Percentiles rank a stretch among this genome's conserved stretches.
Evolutionary conservation across 768 basidiomycete genomes (phyloP).

Genomic region (Amanita rubescens): DNA sequence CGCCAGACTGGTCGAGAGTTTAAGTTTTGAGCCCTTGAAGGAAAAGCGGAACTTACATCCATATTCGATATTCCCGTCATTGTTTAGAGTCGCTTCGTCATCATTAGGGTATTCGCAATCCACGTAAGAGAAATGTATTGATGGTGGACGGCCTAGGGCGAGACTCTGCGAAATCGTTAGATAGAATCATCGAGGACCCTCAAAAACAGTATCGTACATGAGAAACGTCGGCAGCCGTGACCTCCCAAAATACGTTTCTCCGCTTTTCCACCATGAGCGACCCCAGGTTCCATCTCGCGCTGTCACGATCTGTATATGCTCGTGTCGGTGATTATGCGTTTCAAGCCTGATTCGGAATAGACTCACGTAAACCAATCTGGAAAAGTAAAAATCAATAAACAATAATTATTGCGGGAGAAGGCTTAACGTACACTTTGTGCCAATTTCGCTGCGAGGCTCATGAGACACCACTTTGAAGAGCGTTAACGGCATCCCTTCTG

Average conservation of each 20-base stretch:
- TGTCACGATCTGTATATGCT: conserved; percentile 48
- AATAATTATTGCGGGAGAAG: not conserved
- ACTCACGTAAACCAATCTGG: conserved; percentile 56
- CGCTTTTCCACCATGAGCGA: conserved; percentile 51
- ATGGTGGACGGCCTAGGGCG: conserved; percentile 65
- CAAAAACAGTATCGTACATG: conserved; percentile 25
- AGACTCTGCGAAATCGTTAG: conserved; percentile 55
- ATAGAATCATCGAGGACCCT: conserved; percentile 25
- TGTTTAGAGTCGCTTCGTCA: conserved; percentile 34
- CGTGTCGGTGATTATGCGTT: conserved; percentile 2
- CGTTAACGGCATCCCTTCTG: conserved; percentile 18
- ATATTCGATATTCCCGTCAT: conserved; percentile 56
- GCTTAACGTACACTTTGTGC: conserved; percentile 40
- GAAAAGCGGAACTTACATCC: conserved; percentile 29
- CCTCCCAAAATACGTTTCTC: conserved; percentile 65
- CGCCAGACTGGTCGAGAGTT: conserved; percentile 44
- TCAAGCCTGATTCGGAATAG: not conserved
- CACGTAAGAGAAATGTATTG: conserved; percentile 55
- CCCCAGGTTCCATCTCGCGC: conserved; percentile 58
- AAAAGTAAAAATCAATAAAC: conserved; percentile 3
- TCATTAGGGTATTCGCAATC: conserved; percentile 67
- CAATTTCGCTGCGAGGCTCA: conserved; percentile 51
- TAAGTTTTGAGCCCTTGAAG: conserved; percentile 3
- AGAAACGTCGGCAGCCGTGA: conserved; percentile 49
- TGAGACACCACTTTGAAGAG: conserved; percentile 36